A percentile compares a stretch with the other conserved stretches of the same genome.
These are phyloP conservation scores for Geotrichum europaeum DNA, from an alignment of 1,139 yeast genomes.

Conservation along the genomic window DNA sequence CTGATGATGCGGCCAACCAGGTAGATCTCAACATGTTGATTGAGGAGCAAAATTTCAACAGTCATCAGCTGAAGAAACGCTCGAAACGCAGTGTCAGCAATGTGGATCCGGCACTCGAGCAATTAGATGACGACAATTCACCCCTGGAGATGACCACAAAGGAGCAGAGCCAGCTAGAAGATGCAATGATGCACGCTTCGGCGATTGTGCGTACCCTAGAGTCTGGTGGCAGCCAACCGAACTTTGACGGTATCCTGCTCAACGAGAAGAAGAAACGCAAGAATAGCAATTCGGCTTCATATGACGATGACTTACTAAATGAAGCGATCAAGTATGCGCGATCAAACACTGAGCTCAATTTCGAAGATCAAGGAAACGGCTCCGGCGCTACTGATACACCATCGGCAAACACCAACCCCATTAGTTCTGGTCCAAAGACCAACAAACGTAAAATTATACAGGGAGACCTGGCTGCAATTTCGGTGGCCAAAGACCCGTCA, in stretches of 20 bases:
- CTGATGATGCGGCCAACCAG: constrained; percentile 8
- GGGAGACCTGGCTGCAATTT: constrained; percentile 8
- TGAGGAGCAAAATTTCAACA: constrained; percentile 3
- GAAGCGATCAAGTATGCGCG: constrained; percentile 7
- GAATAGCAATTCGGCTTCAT: neutral
- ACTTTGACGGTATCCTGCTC: neutral
- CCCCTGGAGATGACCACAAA: constrained; percentile 15
- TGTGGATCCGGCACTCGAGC: constrained; percentile 15
- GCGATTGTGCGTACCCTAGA: constrained; percentile 26
- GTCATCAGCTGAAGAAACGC: neutral
- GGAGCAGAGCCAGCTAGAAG: constrained; percentile 25
- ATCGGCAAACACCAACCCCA: neutral
- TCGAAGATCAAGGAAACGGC: neutral
- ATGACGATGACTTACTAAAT: constrained; percentile 7
- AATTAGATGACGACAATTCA: constrained; percentile 2
- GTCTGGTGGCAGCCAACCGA: constrained; percentile 8
- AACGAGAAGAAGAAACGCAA: constrained; percentile 1
- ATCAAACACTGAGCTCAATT: neutral
- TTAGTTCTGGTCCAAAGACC: neutral
- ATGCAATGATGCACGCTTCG: constrained; percentile 29
- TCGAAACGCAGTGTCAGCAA: constrained; percentile 9
- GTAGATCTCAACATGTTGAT: constrained; percentile 13
- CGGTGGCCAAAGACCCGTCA: constrained; percentile 7
- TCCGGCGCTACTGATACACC: neutral
- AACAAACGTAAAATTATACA: neutral